phyloP scores from a whole-genome alignment of 805 yeast genomes.

The Candida dajiaensis region DNA sequence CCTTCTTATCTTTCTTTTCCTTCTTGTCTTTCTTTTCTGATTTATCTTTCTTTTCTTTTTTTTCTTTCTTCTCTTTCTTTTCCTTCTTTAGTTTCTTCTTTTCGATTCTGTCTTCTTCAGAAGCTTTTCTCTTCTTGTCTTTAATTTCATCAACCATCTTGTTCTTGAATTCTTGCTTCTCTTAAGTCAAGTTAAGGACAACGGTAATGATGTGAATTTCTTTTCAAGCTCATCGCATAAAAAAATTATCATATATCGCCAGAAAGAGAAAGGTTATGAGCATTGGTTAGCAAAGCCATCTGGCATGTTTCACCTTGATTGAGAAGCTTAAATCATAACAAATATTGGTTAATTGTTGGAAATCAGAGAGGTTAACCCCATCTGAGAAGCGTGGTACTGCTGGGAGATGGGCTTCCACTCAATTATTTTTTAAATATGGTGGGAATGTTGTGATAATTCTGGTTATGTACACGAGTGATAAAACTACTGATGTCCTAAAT shows the following conservation, averaged over 20 bases:
- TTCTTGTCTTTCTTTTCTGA: conserved; percentile 18
- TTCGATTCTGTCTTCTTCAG: conserved; percentile 17
- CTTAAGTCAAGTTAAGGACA: background rate
- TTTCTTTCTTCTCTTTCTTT: conserved; percentile 34
- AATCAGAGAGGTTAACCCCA: too few species aligned
- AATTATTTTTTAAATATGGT: too few species aligned
- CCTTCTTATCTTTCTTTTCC: conserved; percentile 22
- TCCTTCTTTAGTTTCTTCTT: conserved; percentile 23
- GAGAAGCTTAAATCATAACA: too few species aligned
- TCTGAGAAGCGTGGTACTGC: too few species aligned
- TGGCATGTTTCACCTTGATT: too few species aligned
- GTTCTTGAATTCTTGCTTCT: background rate
- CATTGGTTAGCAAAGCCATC: background rate
- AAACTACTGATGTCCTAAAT: too few species aligned
- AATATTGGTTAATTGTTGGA: too few species aligned
- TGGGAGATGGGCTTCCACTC: too few species aligned
- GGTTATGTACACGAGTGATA: too few species aligned
- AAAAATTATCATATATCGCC: conserved; percentile 1
- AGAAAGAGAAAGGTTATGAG: conserved; percentile 4
- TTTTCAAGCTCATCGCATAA: conserved; percentile 5
- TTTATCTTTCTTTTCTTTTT: conserved; percentile 23
- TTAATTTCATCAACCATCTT: conserved; percentile 22
- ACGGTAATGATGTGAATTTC: background rate
- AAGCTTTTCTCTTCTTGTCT: conserved; percentile 22
- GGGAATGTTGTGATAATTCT: too few species aligned